Conservation (phyloP, 2,329 filamentous ascomycete genomes). For the Ophiostoma sp. region DNA sequence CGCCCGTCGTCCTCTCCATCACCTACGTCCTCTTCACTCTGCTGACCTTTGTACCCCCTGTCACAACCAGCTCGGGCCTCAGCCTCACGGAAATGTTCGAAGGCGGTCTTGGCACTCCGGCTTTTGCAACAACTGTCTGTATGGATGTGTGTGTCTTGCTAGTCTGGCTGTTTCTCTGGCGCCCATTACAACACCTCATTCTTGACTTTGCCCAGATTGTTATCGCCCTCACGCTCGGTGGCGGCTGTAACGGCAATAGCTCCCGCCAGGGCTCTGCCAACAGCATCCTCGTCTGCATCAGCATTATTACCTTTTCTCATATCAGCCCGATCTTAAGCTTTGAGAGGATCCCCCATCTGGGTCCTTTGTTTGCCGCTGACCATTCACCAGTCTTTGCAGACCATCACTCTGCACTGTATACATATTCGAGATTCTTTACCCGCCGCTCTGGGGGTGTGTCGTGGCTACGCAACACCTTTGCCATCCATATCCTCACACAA, state of each 20-base stretch:
- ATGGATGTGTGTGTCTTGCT: constrained; percentile 79
- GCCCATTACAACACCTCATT: constrained; percentile 78
- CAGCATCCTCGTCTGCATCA: constrained; percentile 65
- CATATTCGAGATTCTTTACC: constrained; percentile 40
- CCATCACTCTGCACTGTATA: constrained; percentile 46
- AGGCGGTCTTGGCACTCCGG: constrained; percentile 77
- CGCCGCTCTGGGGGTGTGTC: constrained; percentile 57
- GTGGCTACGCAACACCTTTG: constrained; percentile 63
- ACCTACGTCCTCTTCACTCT: constrained; percentile 91
- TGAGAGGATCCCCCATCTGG: constrained; percentile 44
- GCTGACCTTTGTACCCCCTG: constrained; percentile 83
- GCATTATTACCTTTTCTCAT: constrained; percentile 58
- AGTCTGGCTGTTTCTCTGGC: constrained; percentile 83
- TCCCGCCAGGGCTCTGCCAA: constrained; percentile 63
- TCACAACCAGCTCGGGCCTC: constrained; percentile 69
- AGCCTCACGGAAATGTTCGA: constrained; percentile 91
- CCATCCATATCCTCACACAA: constrained; percentile 70
- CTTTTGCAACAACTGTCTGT: constrained; percentile 74
- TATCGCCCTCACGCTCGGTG: constrained; percentile 84
- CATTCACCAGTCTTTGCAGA: constrained; percentile 37
- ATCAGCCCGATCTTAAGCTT: constrained; percentile 41
- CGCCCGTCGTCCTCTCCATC: constrained; percentile 77
- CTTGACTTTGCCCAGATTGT: constrained; percentile 89
- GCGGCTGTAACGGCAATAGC: constrained; percentile 52
- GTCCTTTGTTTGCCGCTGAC: constrained; percentile 32